Percentiles rank a stretch among this genome's conserved stretches.
Conservation (phyloP, 83 land plant genomes). For the Picea mariana region DNA sequence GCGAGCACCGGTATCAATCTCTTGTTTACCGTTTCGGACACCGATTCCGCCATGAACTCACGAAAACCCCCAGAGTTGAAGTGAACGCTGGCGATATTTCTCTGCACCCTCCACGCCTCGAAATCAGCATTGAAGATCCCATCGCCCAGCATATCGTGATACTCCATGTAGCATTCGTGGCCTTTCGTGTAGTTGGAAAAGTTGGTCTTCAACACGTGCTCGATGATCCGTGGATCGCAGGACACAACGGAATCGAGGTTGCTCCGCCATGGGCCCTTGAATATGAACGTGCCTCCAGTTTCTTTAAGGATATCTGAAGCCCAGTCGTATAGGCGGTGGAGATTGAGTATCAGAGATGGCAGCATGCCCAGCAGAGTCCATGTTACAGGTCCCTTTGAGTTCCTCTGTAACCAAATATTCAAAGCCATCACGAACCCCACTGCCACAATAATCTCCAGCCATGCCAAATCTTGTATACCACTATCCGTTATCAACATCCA, state of each 20-base stretch:
- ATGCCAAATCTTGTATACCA: no score
- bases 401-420: neutral
- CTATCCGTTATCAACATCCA: no score
- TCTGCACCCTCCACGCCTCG: neutral
- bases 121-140: constrained; percentile 25
- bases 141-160: constrained; percentile 14
- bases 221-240: constrained; percentile 10
- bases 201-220: constrained; percentile 10
- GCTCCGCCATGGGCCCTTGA: neutral
- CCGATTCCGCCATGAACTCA: neutral
- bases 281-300: neutral
- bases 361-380: constrained; percentile 46
- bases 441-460: no score
- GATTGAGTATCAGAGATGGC: constrained; percentile 27
- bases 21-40: constrained; percentile 47
- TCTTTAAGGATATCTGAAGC: neutral
- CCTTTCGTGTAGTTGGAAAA: constrained; percentile 19
- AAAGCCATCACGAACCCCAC: no score
- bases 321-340: constrained; percentile 14
- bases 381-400: neutral
- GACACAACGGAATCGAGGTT: neutral
- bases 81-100: no score
- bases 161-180: neutral
- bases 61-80: no score
- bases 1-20: constrained; percentile 53